Evolutionary conservation across 768 basidiomycete species (phyloP).

Genomic region (Suillus occidentalis): DNA sequence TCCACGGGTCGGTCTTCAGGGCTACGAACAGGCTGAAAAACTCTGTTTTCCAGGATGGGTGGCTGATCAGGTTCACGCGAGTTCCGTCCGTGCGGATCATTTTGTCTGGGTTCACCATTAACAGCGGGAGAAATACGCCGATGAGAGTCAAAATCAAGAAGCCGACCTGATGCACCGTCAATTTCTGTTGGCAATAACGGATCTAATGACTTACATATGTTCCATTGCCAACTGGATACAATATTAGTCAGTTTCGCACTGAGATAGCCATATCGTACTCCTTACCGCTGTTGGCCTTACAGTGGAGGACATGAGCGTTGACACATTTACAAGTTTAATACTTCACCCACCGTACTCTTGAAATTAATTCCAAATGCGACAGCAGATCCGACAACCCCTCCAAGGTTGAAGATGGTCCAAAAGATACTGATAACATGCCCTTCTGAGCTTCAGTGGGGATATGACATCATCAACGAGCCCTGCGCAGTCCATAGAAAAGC

Average conservation of each 20-base stretch:
- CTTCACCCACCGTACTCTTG: slow-evolving; percentile 49
- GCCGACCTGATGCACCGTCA: slow-evolving; percentile 48
- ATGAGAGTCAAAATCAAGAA: slow-evolving; percentile 73
- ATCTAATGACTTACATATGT: slow-evolving; percentile 59
- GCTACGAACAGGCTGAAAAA: slow-evolving; percentile 66
- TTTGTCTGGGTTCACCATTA: slow-evolving; percentile 70
- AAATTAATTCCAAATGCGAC: slow-evolving; percentile 76
- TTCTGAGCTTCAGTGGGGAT: slow-evolving; percentile 59
- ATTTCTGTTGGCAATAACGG: neutral
- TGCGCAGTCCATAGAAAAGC: slow-evolving; percentile 55
- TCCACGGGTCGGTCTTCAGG: slow-evolving; percentile 67
- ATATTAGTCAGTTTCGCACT: neutral
- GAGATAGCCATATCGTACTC: neutral
- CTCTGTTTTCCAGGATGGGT: slow-evolving; percentile 78
- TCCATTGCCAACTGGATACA: slow-evolving; percentile 56
- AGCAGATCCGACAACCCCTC: slow-evolving; percentile 75
- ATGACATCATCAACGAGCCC: slow-evolving; percentile 55
- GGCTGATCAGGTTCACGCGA: slow-evolving; percentile 54
- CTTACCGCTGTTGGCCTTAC: slow-evolving; percentile 32
- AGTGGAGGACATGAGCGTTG: neutral
- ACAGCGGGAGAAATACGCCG: slow-evolving; percentile 61
- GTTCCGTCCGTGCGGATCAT: slow-evolving; percentile 81
- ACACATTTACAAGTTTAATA: neutral
- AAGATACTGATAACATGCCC: slow-evolving; percentile 52
- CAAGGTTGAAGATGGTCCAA: slow-evolving; percentile 77